Evolutionary conservation across 1,139 yeast species (phyloP), one percentile per base, ranked within the genome.

Genomic region (Debaryomyces sp.): DNA sequence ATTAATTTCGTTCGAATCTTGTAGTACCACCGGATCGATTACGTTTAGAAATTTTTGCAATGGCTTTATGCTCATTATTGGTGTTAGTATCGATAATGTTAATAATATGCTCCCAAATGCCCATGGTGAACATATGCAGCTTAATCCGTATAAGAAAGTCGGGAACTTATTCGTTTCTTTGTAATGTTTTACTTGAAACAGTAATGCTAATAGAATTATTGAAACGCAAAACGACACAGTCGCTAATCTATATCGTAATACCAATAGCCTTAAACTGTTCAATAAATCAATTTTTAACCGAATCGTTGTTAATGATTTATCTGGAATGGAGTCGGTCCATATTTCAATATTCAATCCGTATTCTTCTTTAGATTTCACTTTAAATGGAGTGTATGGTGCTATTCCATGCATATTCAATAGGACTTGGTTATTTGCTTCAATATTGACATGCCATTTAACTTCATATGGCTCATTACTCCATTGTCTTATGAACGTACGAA

Each of bases 351-450:
- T 72, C 41, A 80, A 46, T 5, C 70, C 71, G 26, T 55, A 47
- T 22, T 57, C 54, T 37, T 60, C 55, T 10, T 64, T 55, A 8
- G 50, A 36, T 13, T 49, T 48, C 8, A 60, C 56, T 35, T 64
- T 64, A 52, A 78, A 78, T 3, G 96, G 94, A 8, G 88, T 80
- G 61, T 75, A 91, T 1, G 97, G 97, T 0, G 96, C 85, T 26
- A 85, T 77, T n/a, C 89, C 89, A 61, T 89, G 95, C 61, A 85
- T 72, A 13, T 77, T 71, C 61, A 56, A 71, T 66, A 34, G 77
- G 56, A 36, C 64, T 55, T 33, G 55, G 18, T 52, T 47, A 40
- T 64, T 57, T 8, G 70, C 61, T 5, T 69, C 64, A 1, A 81
- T 57, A 46, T 83, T 74, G 6, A 85, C 65, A 57, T 84, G 87